Base-by-base conservation (phyloP, 768 basidiomycete genomes). In the Clathrus columnatus region DNA sequence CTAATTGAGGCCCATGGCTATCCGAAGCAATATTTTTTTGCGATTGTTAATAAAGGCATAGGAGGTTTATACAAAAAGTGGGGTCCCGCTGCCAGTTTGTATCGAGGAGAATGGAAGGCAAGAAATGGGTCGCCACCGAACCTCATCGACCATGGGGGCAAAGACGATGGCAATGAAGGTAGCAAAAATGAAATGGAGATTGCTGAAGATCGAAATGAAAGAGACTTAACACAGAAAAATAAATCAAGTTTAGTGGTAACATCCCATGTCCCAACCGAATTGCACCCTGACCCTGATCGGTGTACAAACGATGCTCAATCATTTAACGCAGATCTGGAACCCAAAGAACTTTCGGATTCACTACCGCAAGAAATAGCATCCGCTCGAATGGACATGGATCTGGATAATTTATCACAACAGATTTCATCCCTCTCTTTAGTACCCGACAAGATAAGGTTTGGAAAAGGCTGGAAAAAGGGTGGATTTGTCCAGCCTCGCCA, bases 21-120 rank as follows among this genome's bases (percentile, higher is more conserved):
- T 64, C 91, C 91, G 4, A 89, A 89, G 64, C 81, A 92, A 63
- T 95, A 85, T 68, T 94, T 91, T 69, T 95, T 94, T 66, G 81
- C 87, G 18, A 85, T 95, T 18, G 92, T 89, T 16, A 93, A 93
- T 69, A 91, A 88, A 65, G 92, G 92, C 20, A 81, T 92, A 11
- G 90, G 89, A 11, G 87, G 85, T 3, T 70, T 92, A 17, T 67
- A 91, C 54, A 79, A 81, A 65, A 79, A 73, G 63, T 91, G 88
- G 87, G 90, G 90, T 8, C 86, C 87, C 57, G 90, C 89, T 5
- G 90, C 80, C 4, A 90, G 86, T 61, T 74, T 92, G 71, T 73
- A 91, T 51, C 76, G 90, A 36, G 79, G 79, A 10, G 72, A 78
- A 54, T 92, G 89, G 89, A 87, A 80, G 49, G 62, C 72, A 4